These are phyloP conservation scores for Camelina laxa DNA, from an alignment of 345 rosid genomes.

Conservation along the genomic window DNA sequence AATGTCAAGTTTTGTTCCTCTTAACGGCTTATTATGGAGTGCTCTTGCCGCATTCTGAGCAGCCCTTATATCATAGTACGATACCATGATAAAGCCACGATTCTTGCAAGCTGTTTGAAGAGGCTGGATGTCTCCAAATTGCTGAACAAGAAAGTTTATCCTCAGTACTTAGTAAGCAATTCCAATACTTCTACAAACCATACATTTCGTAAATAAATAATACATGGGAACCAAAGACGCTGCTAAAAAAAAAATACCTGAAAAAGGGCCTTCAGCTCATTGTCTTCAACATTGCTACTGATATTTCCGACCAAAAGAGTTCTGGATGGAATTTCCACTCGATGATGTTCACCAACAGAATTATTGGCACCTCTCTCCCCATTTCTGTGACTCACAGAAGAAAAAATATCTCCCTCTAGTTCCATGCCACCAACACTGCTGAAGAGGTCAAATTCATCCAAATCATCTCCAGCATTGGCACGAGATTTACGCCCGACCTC, in stretches of 20 bases:
- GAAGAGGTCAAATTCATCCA: conserved; percentile 86
- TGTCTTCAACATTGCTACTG: conserved; percentile 72
- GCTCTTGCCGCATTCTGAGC: conserved; percentile 75
- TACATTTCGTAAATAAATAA: conserved; percentile 1
- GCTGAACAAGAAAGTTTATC: conserved; percentile 52
- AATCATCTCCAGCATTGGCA: conserved; percentile 60
- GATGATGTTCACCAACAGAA: conserved; percentile 60
- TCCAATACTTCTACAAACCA: neutral
- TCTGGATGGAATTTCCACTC: conserved; percentile 77
- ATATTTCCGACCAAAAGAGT: conserved; percentile 87
- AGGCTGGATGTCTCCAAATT: conserved; percentile 82
- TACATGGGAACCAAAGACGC: conserved; percentile 19
- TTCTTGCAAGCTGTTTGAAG: conserved; percentile 82
- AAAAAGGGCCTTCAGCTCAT: conserved; percentile 77
- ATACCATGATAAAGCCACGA: conserved; percentile 78
- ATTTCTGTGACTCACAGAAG: conserved; percentile 45
- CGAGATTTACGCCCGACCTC: conserved; percentile 54
- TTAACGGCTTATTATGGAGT: conserved; percentile 69
- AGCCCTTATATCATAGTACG: conserved; percentile 93
- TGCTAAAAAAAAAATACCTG: conserved; percentile 62
- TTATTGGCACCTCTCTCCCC: conserved; percentile 54
- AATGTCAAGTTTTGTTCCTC: conserved; percentile 79
- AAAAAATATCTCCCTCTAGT: conserved; percentile 69
- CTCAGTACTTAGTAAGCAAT: conserved; percentile 13
- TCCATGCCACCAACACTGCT: conserved; percentile 97